Evolutionary conservation across 2,329 filamentous ascomycete species (phyloP), one percentile per base, ranked within the genome.

Genomic region (Rhynchosporium secalis): DNA sequence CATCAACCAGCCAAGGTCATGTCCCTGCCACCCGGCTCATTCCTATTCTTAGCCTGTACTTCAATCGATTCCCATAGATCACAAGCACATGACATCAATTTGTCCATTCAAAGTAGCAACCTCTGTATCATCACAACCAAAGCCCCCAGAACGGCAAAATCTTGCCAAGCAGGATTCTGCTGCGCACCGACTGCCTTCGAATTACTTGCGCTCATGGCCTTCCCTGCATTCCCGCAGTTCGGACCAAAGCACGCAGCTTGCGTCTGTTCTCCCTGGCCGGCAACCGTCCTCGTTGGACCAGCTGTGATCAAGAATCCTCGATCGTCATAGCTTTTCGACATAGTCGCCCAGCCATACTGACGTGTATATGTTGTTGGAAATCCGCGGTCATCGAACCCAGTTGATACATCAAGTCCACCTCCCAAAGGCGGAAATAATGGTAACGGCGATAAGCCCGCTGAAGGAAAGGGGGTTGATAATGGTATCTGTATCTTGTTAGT

Each of bases 391-490:
- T 83, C 75, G 68, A 76, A 83, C 13, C 75, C 72, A 6, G 79
- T 82, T 52, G 78, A 72, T 26, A 76, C 72, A 64, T 73, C 69
- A 72, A 67, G 65, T 62, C 67, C 68, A 71, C 43, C 65, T 65
- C 36, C 66, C 48, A 64, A 70, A 57, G 55, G 61, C 65, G 69
- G 76, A 65, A 72, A 81, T 72, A 62, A 75, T 75, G 74, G 78
- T 69, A 76, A 80, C 70, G 74, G 80, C 71, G 75, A 85, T 72
- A 56, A 75, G 73, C 31, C 71, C 69, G 75, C 81, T 82, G 74
- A 86, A 68, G 72, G 83, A 74, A 69, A 79, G 72, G 71, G 75
- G 74, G 69, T 83, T 82, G 74, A 82, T 72, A 76, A 79, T 73
- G 74, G 76, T 81, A 68, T 69, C 75, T 77, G 62, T 45, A 45